Evolutionary conservation across 495 filamentous ascomycete species (phyloP).

Genomic region (Neurospora sp.): DNA sequence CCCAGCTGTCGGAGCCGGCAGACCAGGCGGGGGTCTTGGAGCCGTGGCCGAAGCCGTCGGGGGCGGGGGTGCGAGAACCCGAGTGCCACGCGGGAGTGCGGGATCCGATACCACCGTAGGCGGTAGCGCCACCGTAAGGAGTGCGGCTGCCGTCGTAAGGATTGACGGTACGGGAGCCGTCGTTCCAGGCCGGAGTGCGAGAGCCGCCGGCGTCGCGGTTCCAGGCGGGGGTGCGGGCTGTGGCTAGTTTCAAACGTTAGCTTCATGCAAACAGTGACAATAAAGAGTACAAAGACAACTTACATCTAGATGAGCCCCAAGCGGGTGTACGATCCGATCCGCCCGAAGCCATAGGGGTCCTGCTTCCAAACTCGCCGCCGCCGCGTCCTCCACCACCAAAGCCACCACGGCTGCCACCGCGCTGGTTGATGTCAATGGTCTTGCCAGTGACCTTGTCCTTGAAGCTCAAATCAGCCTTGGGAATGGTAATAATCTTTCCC

Average conservation of each 20-base stretch:
- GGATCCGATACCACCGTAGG: constrained; percentile 48
- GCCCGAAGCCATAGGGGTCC: constrained; percentile 53
- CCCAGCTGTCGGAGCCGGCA: constrained; percentile 59
- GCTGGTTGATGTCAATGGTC: constrained; percentile 56
- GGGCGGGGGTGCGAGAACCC: constrained; percentile 49
- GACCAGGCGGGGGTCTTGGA: constrained; percentile 63
- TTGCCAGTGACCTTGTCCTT: constrained; percentile 76
- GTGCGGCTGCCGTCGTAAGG: constrained; percentile 73
- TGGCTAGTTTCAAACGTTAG: constrained; percentile 36
- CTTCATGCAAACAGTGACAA: neutral
- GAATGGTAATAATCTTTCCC: constrained; percentile 73
- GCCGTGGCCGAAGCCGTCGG: constrained; percentile 53
- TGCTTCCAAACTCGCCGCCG: constrained; percentile 40
- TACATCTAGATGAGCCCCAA: constrained; percentile 54
- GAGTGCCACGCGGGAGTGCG: constrained; percentile 45
- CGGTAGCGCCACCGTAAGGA: constrained; percentile 48
- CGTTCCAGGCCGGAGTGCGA: constrained; percentile 74
- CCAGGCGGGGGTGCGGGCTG: constrained; percentile 55
- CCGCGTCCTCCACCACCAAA: constrained; percentile 37
- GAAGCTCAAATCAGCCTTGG: constrained; percentile 64
- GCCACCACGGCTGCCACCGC: constrained; percentile 47
- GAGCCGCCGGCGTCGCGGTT: constrained; percentile 44
- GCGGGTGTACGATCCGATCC: constrained; percentile 59
- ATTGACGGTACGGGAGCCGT: constrained; percentile 64
- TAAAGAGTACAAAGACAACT: constrained; percentile 20